Evolutionary conservation across 2,329 filamentous ascomycete species (phyloP).

Genomic region (Epichloe uncinata): DNA sequence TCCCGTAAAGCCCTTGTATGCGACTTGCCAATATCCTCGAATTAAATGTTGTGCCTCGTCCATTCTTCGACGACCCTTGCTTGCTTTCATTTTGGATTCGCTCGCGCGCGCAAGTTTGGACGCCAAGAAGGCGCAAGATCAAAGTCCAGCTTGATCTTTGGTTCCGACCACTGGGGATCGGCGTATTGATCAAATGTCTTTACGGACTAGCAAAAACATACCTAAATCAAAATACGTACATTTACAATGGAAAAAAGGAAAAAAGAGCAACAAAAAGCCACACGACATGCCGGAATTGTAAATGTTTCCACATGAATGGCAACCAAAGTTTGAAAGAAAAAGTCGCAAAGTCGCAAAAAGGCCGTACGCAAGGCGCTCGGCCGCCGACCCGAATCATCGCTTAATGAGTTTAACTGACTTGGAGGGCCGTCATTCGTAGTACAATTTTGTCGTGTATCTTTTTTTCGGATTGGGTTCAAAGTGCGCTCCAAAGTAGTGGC

Average conservation of each 20-base stretch:
- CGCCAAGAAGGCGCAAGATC: conserved; percentile 14
- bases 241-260: conserved; percentile 3
- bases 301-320: conserved; percentile 5
- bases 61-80: conserved; percentile 4
- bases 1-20: conserved; percentile 3
- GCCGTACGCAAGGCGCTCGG: background rate
- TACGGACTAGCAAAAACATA: conserved; percentile 2
- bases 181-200: background rate
- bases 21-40: conserved; percentile 5
- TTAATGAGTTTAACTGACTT: background rate
- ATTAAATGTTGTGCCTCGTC: conserved; percentile 6
- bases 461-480: background rate
- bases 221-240: background rate
- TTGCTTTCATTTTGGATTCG: background rate
- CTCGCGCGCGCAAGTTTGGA: conserved; percentile 6
- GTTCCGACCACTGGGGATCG: background rate
- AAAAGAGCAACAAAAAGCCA: conserved; percentile 8
- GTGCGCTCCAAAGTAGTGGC: background rate
- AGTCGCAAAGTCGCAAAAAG: background rate
- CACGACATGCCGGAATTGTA: background rate
- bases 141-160: conserved; percentile 17
- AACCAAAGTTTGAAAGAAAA: background rate
- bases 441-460: background rate
- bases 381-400: background rate
- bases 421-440: conserved; percentile 6